Base-by-base conservation (phyloP, 768 basidiomycete species). In the Phylloporus rhodoxanthus region DNA sequence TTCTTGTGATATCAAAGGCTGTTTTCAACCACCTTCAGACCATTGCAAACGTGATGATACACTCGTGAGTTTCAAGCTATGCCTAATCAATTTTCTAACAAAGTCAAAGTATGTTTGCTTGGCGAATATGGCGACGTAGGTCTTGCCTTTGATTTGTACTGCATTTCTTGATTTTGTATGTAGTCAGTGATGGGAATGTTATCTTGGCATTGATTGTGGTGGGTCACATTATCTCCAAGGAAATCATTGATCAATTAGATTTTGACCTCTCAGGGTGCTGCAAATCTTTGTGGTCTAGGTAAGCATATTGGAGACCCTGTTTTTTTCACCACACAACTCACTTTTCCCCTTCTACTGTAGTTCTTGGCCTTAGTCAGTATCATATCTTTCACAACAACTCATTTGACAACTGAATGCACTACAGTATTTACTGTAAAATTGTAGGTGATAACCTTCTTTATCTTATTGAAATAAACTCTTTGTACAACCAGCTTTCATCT, bases 361-460 rank as follows among this genome's bases (percentile, higher is more conserved):
- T 29, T n/a, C 34, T 47, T 32, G 54, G 58, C 10, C 23, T 59
- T 25, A 5, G 58, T 53, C 38, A 51, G 54, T 11, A 23, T 3
- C 6, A 30, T 19, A 5, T 9, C 20, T 30, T n/a, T 28, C 14
- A 28, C 36, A 33, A 36, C 7, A 11, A 19, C 14, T 2, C 28
- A 30, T n/a, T 39, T 40, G 13, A n/a, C 30, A 6, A 30, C 47
- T 47, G 28, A 40, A 40, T 6, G 13, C 1, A 11, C 50, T 30
- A 11, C 44, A 82, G 80, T 68, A 33, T 77, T 80, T 50, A 74
- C 78, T 1, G 65, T 63, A 26, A 78, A 76, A 69, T 73, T 72
- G 78, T 81, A 53, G 47, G 76, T 50, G 28, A 21, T 17, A 38
- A 33, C 20, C 41, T 13, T 17, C 33, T 15, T 21, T 38, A 20